Base-by-base conservation (phyloP, 2,329 filamentous ascomycete species). In the Alternaria angustiovoidea region DNA sequence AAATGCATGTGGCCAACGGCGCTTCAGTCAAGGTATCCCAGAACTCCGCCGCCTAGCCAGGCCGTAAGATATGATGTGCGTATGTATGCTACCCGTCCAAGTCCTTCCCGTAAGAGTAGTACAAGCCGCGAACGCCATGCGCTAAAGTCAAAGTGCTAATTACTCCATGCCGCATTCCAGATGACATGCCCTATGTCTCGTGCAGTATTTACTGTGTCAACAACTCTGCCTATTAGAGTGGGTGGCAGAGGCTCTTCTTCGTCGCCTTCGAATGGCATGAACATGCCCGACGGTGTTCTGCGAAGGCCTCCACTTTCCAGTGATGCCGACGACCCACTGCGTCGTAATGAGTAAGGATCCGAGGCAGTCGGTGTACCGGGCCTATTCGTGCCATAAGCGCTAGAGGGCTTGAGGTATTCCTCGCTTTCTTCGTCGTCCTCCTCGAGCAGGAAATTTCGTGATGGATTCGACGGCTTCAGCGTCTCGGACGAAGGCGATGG, bases 401-500 rank as follows among this genome's bases (percentile, higher is more conserved):
- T 70, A 6, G 77, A 77, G 8, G 81, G 77, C n/a, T 82, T 76
- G 78, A 81, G 84, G 14, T 76, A 78, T 47, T 81, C 76, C 46
- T 82, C 82, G 28, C 77, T 61, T 48, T 76, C 78, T 12, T 80
- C 77, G 24, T 80, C 79, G 26, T 90, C 87, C 39, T 87, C 85
- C 53, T 84, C 86, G 51, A 92, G 84, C 14, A 89, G 83, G 61
- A 91, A 88, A 62, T 88, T 89, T 3, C 86, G 85, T 1, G 89
- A 88, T 16, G 88, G 83, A 66, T 87, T 88, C 0, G 89, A 84
- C 1, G 93, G 92, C 49, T 90, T 86, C 1, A 96, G 80, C 0
- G 93, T 96, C 78, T 95, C 92, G 70, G 93, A 90, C 0, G 93
- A 96, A 0, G 92, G 89, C 0, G 92, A 93, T 1, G 91, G 90